Percentiles rank a stretch among this genome's conserved stretches.
phyloP scores from a whole-genome alignment of 2,329 filamentous ascomycete genomes.

The Paracamarosporium sp. region DNA sequence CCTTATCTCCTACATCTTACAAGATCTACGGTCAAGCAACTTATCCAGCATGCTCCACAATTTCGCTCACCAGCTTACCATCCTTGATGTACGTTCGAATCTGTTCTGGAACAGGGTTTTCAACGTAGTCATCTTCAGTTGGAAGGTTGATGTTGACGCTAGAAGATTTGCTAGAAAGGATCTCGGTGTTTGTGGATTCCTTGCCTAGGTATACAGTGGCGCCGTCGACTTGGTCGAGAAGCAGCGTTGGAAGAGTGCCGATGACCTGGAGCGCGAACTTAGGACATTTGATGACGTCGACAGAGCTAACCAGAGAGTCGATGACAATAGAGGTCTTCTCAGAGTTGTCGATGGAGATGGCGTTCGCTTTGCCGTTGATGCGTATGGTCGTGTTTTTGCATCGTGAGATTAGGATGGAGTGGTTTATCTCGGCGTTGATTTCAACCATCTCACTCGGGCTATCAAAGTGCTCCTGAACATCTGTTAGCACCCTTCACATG shows the following conservation, averaged over 20 bases:
- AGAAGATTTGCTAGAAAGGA: constrained; percentile 88
- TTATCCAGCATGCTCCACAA: constrained; percentile 90
- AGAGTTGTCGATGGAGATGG: constrained; percentile 94
- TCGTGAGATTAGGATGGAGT: constrained; percentile 89
- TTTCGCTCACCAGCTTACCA: constrained; percentile 85
- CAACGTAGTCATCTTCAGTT: constrained; percentile 79
- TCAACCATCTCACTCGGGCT: constrained; percentile 75
- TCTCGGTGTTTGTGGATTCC: constrained; percentile 77
- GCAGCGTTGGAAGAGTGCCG: constrained; percentile 82
- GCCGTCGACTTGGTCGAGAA: constrained; percentile 92
- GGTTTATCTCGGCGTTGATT: constrained; percentile 80
- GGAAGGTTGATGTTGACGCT: constrained; percentile 87
- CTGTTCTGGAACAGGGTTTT: constrained; percentile 88
- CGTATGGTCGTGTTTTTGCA: constrained; percentile 92
- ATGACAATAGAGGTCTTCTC: constrained; percentile 83
- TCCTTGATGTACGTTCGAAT: constrained; percentile 81
- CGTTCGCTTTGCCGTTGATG: constrained; percentile 91
- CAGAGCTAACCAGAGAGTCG: constrained; percentile 85
- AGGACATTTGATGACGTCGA: constrained; percentile 94
- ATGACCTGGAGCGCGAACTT: constrained; percentile 95
- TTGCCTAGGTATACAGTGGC: constrained; percentile 86
- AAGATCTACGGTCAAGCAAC: neutral
- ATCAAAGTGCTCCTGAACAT: constrained; percentile 85
- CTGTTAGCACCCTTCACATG: constrained; percentile 7
- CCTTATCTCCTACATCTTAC: constrained; percentile 4